A percentile compares a stretch with the other conserved stretches of the same genome.
These are phyloP conservation scores for Podospora comata DNA, from an alignment of 495 filamentous ascomycete genomes.

Conservation along the genomic window DNA sequence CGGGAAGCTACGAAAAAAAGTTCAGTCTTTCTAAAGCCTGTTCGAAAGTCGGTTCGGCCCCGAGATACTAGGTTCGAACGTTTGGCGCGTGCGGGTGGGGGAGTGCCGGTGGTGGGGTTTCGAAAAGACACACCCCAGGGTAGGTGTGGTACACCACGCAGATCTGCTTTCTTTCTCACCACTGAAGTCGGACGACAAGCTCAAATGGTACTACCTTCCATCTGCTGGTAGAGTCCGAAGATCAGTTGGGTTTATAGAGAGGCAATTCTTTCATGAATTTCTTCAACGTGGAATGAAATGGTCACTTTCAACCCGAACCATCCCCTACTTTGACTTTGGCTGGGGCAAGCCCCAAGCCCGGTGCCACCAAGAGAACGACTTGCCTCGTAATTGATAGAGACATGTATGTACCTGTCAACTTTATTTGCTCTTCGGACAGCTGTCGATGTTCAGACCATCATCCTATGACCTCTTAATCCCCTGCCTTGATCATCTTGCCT, in stretches of 20 bases:
- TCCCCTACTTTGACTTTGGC: too few species aligned
- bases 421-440: neutral
- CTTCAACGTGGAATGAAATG: too few species aligned
- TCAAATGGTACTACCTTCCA: neutral
- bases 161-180: neutral
- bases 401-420: neutral
- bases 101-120: neutral
- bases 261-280: too few species aligned
- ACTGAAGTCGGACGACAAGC: neutral
- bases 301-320: too few species aligned
- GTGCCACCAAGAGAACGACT: neutral
- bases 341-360: too few species aligned
- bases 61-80: neutral
- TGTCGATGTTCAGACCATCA: neutral
- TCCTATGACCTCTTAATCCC: too few species aligned
- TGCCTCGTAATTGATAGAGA: too few species aligned
- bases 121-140: neutral
- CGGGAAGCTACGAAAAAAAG: neutral
- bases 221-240: neutral
- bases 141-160: neutral
- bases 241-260: neutral
- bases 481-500: too few species aligned
- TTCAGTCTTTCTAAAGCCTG: too few species aligned
- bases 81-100: neutral
- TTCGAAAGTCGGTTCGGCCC: too few species aligned